These are phyloP conservation scores for Trichoderma asperellum DNA, from an alignment of 2,329 filamentous ascomycete genomes.

Conservation along the genomic window DNA sequence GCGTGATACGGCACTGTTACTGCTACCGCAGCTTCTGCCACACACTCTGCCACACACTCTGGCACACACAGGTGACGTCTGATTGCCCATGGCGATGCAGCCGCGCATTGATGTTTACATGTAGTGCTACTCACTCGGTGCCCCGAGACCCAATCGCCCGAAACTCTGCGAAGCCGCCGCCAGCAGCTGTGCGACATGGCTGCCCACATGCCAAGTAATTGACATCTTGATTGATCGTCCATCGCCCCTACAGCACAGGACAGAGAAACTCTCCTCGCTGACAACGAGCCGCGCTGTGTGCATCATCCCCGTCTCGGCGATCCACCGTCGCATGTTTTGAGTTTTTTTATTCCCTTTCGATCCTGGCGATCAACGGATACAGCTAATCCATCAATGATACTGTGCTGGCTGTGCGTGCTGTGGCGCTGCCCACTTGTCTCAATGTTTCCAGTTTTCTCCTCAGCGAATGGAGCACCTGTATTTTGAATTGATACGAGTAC, in stretches of 20 bases:
- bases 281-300: constrained; percentile 6
- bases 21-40: not conserved
- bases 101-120: not conserved
- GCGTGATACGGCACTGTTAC: not conserved
- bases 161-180: not conserved
- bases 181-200: not conserved
- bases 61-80: not conserved
- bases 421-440: constrained; percentile 15
- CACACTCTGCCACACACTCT: too few relatives aligned
- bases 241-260: not conserved
- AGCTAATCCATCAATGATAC: constrained; percentile 1
- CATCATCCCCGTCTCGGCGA: constrained; percentile 14
- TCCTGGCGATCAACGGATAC: constrained; percentile 17
- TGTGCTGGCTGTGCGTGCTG: not conserved
- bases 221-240: not conserved
- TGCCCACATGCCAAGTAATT: not conserved
- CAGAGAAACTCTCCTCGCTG: not conserved
- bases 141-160: not conserved
- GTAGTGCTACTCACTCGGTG: not conserved
- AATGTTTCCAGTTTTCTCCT: not conserved
- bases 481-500: not conserved
- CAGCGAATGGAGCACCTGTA: not conserved
- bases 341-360: constrained; percentile 2
- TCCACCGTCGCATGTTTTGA: constrained; percentile 17
- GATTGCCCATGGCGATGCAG: not conserved